phyloP scores from a whole-genome alignment of 225 moss, liverwort and hornwort species.

The Marchantia paleacea region DNA sequence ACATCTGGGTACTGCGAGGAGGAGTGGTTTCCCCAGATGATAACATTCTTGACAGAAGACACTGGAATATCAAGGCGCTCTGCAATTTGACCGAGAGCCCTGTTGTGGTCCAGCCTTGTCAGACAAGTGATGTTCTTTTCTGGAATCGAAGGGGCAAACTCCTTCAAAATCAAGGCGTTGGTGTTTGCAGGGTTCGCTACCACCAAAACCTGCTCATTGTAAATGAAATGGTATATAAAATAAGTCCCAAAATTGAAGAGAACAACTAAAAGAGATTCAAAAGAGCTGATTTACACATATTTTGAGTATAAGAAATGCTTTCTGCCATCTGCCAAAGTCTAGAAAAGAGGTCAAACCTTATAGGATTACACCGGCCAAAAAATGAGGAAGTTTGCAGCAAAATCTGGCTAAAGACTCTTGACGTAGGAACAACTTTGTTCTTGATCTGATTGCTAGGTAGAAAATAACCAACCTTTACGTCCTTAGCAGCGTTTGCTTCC shows the following conservation, averaged over 20 bases:
- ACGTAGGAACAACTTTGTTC: neutral
- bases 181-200: conserved; percentile 98
- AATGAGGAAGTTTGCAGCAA: neutral
- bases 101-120: conserved; percentile 93
- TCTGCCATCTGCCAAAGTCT: neutral
- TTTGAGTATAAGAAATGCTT: neutral
- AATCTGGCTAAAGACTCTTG: neutral
- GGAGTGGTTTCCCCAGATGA: conserved; percentile 99
- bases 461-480: conserved; percentile 66
- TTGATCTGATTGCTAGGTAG: neutral
- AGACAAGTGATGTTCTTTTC: conserved; percentile 93
- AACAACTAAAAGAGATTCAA: too few species aligned
- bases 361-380: neutral
- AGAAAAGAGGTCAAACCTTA: neutral
- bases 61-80: conserved; percentile 85
- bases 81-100: conserved; percentile 90
- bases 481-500: conserved; percentile 79
- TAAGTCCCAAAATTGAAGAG: too few species aligned
- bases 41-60: conserved; percentile 83
- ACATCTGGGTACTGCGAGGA: conserved; percentile 97
- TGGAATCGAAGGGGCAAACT: conserved; percentile 94
- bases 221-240: neutral
- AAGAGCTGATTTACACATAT: too few species aligned
- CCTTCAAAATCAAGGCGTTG: conserved; percentile 95
- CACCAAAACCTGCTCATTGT: conserved; percentile 71